Evolutionary conservation across 139 green algal genomes (phyloP), one percentile per base, ranked within the genome.

Genomic region (Parachlorella kessleri): DNA sequence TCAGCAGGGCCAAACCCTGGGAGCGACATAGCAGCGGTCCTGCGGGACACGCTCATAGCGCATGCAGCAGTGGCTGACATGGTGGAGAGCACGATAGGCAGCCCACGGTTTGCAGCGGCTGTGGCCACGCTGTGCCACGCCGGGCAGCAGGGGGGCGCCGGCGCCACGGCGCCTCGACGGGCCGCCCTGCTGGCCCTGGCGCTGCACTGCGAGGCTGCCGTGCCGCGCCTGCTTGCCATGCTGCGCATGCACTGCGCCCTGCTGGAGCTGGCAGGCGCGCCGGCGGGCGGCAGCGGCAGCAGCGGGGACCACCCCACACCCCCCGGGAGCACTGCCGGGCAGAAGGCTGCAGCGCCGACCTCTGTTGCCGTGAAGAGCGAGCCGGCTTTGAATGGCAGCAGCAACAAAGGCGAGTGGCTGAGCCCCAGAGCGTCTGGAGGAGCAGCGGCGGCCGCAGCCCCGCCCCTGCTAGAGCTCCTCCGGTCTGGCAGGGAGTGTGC

Each of bases 161-260:
- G 4, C 0, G 59, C 48, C 10, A 18, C 48, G 10, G 48, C 48
- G 10, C 10, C 53, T 30, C 75, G 65, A 9, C 65, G 33, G 4
- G 75, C 65, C 14, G 9, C 71, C 64, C 7, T 69, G 64, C 75
- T 41, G 65, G 65, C 65, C 7, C 65, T 80, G 41, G 33, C 75
- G 23, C 40, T 74, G 40, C 39, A 37, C 14, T 39, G 59, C 1
- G 18, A 35, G 4, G 24, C 8, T 3, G 55, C 38, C 9, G 55
- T 76, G 65, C 66, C 55, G 39, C 65, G 65, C 26, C 76, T 86
- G 66, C 76, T 86, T 66, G 71, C 63, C 6, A 72, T 86, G 76
- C 76, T 83, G 72, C 66, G 68, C 53, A 64, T 65, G 76, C 76
- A 66, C 72, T 83, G 71, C 72, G 70, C 40, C 36, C 81, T 75